Evolutionary conservation across 495 filamentous ascomycete species (phyloP), one percentile per base, ranked within the genome.

Genomic region (Daldinia caldariorum): DNA sequence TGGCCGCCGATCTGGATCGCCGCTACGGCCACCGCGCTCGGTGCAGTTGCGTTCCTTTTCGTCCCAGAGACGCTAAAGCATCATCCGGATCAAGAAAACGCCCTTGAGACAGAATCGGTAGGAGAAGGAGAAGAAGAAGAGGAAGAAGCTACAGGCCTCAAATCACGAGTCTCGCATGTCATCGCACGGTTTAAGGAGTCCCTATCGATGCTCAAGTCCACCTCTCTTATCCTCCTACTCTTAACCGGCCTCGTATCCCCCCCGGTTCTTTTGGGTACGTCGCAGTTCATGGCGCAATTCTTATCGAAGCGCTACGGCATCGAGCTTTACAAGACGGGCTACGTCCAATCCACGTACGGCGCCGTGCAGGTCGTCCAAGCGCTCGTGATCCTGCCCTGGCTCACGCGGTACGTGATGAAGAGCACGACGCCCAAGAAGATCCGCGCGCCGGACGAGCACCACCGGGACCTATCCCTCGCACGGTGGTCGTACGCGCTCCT

Each of bases 1-100:
- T 90, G 88, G 88, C 79, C 86, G 9, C 82, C 87, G 0, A 56
- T 87, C 9, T 43, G 85, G 12, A 68, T 83, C 3, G 87, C 86
- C 8, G 3, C 76, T 6, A 34, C 41, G 20, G 29, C 70, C 4
- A 54, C 78, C 0, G 9, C 79, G 1, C 3, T 77, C 6, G 77
- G 78, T 12, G 58, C 50, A 9, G 32, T 76, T 6, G 62, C 75
- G 13, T 31, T 77, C 6, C 51, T 83, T 0, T 77, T 84, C 39
- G 72, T 87, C 1, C 83, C 83, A 3, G 84, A 87, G 61, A 87
- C 84, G 1, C 73, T 83, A 34, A 68, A 58, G 54, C 58, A 56
- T 18, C 67, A 62, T 14, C 50, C 50, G 4, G 22, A 41, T 4
- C 54, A 47, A 31, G 65, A 63, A 61, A 26, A 37, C 8, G 32